phyloP scores from a whole-genome alignment of 371 early-diverging fungal species.

The Entomophthora muscae region DNA sequence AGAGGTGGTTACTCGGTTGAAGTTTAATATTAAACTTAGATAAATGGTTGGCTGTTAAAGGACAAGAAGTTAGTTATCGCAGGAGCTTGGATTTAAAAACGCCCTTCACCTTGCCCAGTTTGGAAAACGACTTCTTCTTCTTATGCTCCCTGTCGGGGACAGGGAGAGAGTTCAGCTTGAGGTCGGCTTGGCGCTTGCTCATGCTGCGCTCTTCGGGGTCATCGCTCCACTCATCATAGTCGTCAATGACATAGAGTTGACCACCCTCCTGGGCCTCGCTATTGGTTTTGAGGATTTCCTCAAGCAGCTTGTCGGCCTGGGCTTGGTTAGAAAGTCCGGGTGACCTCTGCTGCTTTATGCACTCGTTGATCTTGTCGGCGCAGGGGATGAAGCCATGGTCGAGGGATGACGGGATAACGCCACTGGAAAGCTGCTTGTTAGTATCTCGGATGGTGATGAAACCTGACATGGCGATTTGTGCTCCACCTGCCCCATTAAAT shows the following conservation, averaged over 20 bases:
- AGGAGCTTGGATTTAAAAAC: neutral
- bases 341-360: neutral
- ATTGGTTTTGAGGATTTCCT: neutral
- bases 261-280: neutral
- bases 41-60: too few species aligned
- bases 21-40: too few species aligned
- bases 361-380: constrained; percentile 4
- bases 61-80: too few species aligned
- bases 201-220: neutral
- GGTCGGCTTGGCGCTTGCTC: too few species aligned
- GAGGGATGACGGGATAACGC: constrained; percentile 1
- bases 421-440: neutral
- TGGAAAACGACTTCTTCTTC: neutral
- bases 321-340: neutral
- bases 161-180: neutral
- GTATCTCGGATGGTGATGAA: constrained; percentile 7
- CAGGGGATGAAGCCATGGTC: constrained; percentile 6
- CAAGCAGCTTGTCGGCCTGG: neutral
- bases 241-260: constrained; percentile 3
- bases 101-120: neutral
- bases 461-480: neutral
- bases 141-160: neutral
- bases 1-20: too few species aligned
- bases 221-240: constrained; percentile 3
- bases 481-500: neutral